phyloP scores from a whole-genome alignment of 2,329 filamentous ascomycete genomes.

The Botryosphaeria agaves region DNA sequence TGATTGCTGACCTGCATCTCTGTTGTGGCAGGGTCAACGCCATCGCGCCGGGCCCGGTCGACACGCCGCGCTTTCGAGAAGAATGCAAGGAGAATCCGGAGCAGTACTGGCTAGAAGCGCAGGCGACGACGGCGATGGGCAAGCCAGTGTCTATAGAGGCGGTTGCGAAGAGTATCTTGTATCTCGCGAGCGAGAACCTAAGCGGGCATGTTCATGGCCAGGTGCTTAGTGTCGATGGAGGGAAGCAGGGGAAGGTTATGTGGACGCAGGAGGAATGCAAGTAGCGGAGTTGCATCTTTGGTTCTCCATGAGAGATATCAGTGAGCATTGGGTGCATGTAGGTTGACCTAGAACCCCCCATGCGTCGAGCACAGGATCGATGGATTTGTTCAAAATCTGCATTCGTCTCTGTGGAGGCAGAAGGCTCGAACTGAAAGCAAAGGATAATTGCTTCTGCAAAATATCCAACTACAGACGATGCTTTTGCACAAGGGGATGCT shows the following conservation, averaged over 20 bases:
- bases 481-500: too few species aligned
- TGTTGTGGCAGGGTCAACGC: conserved; percentile 25
- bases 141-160: conserved; percentile 20
- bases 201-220: conserved; percentile 27
- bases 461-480: too few species aligned
- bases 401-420: too few species aligned
- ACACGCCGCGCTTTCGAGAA: conserved; percentile 23
- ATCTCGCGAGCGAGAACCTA: conserved; percentile 28
- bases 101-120: conserved; percentile 22
- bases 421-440: too few species aligned
- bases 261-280: conserved; percentile 24
- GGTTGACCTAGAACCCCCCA: too few species aligned
- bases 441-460: too few species aligned
- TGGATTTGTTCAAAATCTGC: too few species aligned
- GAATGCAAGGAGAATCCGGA: conserved; percentile 21
- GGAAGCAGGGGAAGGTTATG: conserved; percentile 26
- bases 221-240: conserved; percentile 26
- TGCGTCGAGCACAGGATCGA: too few species aligned
- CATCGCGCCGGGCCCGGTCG: conserved; percentile 28
- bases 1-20: too few species aligned
- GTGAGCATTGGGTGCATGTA: too few species aligned
- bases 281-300: too few species aligned
- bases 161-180: conserved; percentile 27
- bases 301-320: too few species aligned
- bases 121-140: conserved; percentile 25